phyloP scores from a whole-genome alignment of 129 eudicot species.

The Lactuca saligna region DNA sequence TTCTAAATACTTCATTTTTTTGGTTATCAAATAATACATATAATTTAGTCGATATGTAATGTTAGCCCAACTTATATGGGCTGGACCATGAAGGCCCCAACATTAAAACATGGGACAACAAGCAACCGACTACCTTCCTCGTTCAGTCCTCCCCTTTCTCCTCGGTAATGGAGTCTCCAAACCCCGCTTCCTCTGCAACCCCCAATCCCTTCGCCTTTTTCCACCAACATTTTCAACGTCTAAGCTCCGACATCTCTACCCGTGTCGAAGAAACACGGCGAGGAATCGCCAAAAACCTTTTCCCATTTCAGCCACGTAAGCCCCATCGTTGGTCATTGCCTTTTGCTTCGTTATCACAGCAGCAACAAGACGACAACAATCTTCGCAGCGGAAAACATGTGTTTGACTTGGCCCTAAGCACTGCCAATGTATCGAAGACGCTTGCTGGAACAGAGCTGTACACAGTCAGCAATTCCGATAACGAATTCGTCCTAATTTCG shows the following conservation, averaged over 20 bases:
- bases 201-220: slow-evolving; percentile 66
- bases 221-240: slow-evolving; percentile 59
- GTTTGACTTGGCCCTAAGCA: slow-evolving; percentile 45
- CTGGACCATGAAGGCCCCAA: slow-evolving; percentile 20
- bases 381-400: slow-evolving; percentile 33
- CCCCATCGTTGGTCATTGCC: slow-evolving; percentile 37
- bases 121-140: background rate
- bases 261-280: slow-evolving; percentile 57
- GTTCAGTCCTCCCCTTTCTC: slow-evolving; percentile 14
- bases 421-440: slow-evolving; percentile 63
- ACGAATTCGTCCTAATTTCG: slow-evolving; percentile 83
- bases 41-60: background rate
- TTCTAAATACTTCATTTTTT: no score
- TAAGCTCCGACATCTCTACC: slow-evolving; percentile 47
- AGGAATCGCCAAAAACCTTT: slow-evolving; percentile 28
- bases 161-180: slow-evolving; percentile 50
- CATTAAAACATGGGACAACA: background rate
- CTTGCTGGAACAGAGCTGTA: slow-evolving; percentile 81
- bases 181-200: slow-evolving; percentile 41
- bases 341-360: slow-evolving; percentile 68
- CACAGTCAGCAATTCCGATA: slow-evolving; percentile 82
- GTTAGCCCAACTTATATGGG: background rate
- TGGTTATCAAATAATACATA: no score
- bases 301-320: slow-evolving; percentile 25
- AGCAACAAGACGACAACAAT: slow-evolving; percentile 17